These are phyloP conservation scores for Prunus davidiana DNA, from an alignment of 306 rosid species.

Conservation along the genomic window DNA sequence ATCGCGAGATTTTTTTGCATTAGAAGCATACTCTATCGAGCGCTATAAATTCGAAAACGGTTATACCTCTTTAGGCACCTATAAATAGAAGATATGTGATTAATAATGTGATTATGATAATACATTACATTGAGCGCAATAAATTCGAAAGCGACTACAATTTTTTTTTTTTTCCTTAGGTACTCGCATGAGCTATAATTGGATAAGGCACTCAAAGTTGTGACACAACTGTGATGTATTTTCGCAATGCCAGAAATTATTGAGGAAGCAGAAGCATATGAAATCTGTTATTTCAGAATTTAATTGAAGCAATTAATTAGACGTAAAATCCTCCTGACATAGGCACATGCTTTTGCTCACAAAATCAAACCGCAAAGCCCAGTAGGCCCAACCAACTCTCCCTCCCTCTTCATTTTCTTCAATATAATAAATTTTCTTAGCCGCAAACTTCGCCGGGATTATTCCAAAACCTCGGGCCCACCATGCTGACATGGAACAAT, in stretches of 20 bases:
- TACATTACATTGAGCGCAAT: too few species aligned
- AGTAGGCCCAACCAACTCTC: conserved; percentile 36
- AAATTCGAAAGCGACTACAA: not conserved
- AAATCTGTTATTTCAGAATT: not conserved
- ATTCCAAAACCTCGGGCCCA: not conserved
- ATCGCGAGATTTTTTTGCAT: not conserved
- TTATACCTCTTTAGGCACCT: too few species aligned
- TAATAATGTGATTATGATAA: too few species aligned
- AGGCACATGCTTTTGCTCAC: conserved; percentile 50
- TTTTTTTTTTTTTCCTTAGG: not conserved
- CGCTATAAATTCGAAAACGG: too few species aligned
- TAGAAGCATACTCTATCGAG: too few species aligned
- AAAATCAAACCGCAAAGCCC: conserved; percentile 48
- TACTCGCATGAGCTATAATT: not conserved
- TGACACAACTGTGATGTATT: not conserved
- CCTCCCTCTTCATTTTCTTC: not conserved
- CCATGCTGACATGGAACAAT: conserved; percentile 42
- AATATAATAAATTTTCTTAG: conserved; percentile 9
- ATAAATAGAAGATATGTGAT: too few species aligned
- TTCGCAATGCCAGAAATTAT: conserved; percentile 1
- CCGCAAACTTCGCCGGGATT: conserved; percentile 53
- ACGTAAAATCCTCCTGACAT: conserved; percentile 27
- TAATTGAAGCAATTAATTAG: conserved; percentile 3
- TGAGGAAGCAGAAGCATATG: conserved; percentile 16
- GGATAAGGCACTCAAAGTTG: not conserved